Percentiles rank a stretch among this genome's conserved stretches.
Evolutionary conservation across 305 asterid genomes (phyloP).

Genomic region (Ajuga reptans): DNA sequence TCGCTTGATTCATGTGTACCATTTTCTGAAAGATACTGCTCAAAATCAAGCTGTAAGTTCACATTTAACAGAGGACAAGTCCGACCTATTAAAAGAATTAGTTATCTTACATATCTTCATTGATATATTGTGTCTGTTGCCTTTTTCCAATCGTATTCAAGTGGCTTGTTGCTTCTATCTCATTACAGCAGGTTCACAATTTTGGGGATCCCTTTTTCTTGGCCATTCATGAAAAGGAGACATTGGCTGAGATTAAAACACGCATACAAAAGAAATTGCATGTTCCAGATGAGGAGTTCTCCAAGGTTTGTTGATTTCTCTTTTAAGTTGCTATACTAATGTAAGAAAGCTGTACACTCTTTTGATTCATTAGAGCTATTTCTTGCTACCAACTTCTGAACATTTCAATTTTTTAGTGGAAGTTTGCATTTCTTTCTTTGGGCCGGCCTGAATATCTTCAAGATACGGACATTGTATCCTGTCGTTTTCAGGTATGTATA

Average conservation of each 20-base stretch:
- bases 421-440: conserved; percentile 54
- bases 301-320: conserved; percentile 36
- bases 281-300: conserved; percentile 64
- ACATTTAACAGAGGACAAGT: not conserved
- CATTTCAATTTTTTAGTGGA: conserved; percentile 43
- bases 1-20: conserved; percentile 50
- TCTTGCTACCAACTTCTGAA: not conserved
- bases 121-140: not conserved
- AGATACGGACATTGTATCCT: conserved; percentile 56
- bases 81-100: not conserved
- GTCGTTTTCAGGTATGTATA: conserved; percentile 55
- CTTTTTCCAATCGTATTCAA: conserved; percentile 12
- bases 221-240: conserved; percentile 65
- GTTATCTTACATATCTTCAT: not conserved
- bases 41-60: conserved; percentile 44
- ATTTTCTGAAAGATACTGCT: conserved; percentile 40
- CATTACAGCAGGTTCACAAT: conserved; percentile 48
- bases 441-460: conserved; percentile 71
- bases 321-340: not conserved
- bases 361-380: not conserved
- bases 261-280: conserved; percentile 60
- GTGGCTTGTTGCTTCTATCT: conserved; percentile 10
- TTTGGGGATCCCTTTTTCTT: conserved; percentile 76
- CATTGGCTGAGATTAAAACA: conserved; percentile 43
- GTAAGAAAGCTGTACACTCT: not conserved